Percentiles rank a stretch among this genome's conserved stretches.
These are phyloP conservation scores for Populus hybrid DNA, from an alignment of 441 rosid species.

Conservation along the genomic window DNA sequence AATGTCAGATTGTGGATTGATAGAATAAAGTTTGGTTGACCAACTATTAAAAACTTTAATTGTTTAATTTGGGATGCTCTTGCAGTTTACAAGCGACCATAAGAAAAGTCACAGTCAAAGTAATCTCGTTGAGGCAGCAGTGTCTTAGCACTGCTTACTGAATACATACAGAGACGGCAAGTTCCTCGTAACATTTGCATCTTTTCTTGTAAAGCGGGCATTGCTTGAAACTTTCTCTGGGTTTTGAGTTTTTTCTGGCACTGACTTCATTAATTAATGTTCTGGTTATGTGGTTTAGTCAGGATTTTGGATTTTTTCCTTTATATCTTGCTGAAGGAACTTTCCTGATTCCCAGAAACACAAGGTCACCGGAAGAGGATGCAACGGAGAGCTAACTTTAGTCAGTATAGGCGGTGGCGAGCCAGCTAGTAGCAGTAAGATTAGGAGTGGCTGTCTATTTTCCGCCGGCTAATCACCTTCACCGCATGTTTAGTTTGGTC, in stretches of 20 bases:
- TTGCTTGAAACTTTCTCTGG: neutral
- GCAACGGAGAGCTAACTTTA: neutral
- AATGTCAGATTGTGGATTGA: constrained; percentile 29
- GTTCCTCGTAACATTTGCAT: neutral
- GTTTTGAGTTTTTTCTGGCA: constrained; percentile 7
- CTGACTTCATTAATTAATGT: neutral
- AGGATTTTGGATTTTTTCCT: constrained; percentile 11
- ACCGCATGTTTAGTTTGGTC: neutral
- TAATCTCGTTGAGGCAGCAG: constrained; percentile 12
- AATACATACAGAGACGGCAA: neutral
- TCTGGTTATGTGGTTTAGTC: neutral
- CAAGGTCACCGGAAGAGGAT: neutral
- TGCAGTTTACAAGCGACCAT: constrained; percentile 26
- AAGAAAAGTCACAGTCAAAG: constrained; percentile 29
- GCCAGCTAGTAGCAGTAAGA: too few relatives aligned
- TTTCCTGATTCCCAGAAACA: constrained; percentile 22
- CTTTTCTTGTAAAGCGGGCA: constrained; percentile 1
- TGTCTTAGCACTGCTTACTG: neutral
- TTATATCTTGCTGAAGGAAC: constrained; percentile 9
- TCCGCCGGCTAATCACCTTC: neutral
- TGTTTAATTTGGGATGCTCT: constrained; percentile 21
- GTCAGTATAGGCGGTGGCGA: neutral
- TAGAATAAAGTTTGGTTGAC: constrained; percentile 24
- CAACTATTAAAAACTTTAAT: neutral
- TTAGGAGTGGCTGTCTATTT: too few relatives aligned